Base-by-base conservation (phyloP, 2,329 filamentous ascomycete species). In the Exophiala phaeomuriformis region DNA sequence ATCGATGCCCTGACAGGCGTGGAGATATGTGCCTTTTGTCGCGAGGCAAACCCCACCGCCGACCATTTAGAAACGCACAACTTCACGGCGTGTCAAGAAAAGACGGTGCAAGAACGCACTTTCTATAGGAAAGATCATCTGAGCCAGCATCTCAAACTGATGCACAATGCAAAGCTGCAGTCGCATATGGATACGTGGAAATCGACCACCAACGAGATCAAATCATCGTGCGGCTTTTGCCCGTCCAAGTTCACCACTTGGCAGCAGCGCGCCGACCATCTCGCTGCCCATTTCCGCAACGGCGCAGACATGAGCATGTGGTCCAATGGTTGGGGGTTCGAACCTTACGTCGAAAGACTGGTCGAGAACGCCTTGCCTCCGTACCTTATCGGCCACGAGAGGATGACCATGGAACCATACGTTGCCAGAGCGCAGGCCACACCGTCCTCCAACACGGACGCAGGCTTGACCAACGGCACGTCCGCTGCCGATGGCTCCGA, bases 61-160 rank as follows among this genome's bases (percentile, higher is more conserved):
- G 76, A 77, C 9, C 81, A 84, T 64, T 64, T 83, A 10, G 79
- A 81, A 59, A 72, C 70, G 5, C 81, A 84, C 68, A 81, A 82
- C 58, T 80, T 80, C 64, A 69, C 70, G 33, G 70, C 73, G 30
- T 84, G 81, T 61, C 77, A 80, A 59, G 79, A 82, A 58, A 83
- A 83, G 64, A 78, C 78, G 3, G 58, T 76, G 1, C 76, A 80
- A 43, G 77, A 81, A 52, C 73, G 81, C 35, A 81, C 78, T 0
- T 81, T 81, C 65, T 80, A 78, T 61, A 70, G 78, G 6, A 81
- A 81, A 64, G 78, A 81, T 56, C 78, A 81, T 60, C 68, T 81
- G 0, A 68, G 75, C 41, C 78, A 81, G 61, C 78, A 81, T 63
- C 64, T 81, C 36, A 72, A 76, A n/a, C 66, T 80, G 29, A 75